Percentiles rank a stretch among this genome's conserved stretches.
Conservation (phyloP, 1,284 basidiomycete genomes). For the Ceratobasidium sp. region DNA sequence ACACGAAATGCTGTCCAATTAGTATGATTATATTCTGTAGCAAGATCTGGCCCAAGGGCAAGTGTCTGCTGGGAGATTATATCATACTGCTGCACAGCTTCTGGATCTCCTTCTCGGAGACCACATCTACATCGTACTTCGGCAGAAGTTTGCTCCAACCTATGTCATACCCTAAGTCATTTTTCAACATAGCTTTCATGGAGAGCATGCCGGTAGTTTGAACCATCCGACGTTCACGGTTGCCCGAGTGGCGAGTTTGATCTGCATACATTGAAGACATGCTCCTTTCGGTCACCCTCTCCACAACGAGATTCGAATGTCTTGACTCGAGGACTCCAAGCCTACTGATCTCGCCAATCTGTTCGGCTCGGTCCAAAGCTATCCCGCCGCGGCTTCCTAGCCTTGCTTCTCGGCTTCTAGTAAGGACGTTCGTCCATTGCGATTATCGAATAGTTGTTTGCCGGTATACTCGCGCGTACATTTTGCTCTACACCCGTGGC, state of each 20-base stretch:
- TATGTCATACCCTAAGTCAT: neutral
- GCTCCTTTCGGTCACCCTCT: no score
- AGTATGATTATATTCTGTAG: no score
- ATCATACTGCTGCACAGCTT: no score
- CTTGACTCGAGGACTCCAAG: neutral
- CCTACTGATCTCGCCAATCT: neutral
- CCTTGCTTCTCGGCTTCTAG: no score
- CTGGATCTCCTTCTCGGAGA: neutral
- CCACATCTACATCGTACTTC: neutral
- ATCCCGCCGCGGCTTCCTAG: neutral
- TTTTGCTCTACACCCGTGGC: no score
- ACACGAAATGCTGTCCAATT: no score
- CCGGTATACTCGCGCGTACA: no score
- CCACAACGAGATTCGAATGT: no score
- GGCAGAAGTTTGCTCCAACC: neutral
- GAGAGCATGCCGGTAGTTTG: neutral
- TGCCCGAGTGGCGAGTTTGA: neutral
- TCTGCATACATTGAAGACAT: neutral
- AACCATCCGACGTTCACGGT: neutral
- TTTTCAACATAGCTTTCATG: neutral
- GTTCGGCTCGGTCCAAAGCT: neutral
- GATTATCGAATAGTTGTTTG: no score
- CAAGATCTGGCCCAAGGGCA: no score
- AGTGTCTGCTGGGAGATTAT: no score
- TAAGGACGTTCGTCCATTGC: no score